Evolutionary conservation across 768 basidiomycete genomes (phyloP), one percentile per base, ranked within the genome.

Genomic region (Suillus paluster): DNA sequence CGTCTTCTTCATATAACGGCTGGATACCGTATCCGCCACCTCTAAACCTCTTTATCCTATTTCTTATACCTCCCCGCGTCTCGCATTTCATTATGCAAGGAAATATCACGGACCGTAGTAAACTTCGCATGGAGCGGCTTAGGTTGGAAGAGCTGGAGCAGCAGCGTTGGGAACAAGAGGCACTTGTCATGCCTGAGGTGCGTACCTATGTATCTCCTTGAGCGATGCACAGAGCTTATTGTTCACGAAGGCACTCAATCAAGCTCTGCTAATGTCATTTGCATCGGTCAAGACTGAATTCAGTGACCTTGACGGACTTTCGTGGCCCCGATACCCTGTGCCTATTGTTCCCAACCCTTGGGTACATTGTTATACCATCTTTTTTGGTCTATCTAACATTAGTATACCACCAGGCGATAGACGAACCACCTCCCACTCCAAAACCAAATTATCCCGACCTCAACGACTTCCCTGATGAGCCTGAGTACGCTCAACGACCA

Each of bases 231-330:
- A 33, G n/a, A 53, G 5, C 54, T 55, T 19, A 55, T 17, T n/a
- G 7, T 17, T 27, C 21, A 5, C 42, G n/a, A 55, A 79, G 78
- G 73, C 70, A 39, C 70, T 71, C 59, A 60, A 75, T 58, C 71
- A 73, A 8, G 66, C 71, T 5, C 64, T 80, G 30, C 21, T 70
- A 23, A 67, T 71, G 56, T 81, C 85, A 1, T 88, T 88, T 66
- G 75, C 70, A 21, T 78, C 78, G 5, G 86, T 87, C 38, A 87
- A 88, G 63, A 81, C 82, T 9, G 86, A 88, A 64, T 88, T 87
- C 67, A 77, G 79, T 59, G 86, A 88, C 70, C 78, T 88, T 17
- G 86, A 88, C 59, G 86, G 86, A 0, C 72, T 85, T 38, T 78
- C 80, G 41, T 85, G 85, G 86, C 71, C 79, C 19, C 75, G 74